Evolutionary conservation across 495 filamentous ascomycete genomes (phyloP).

Genomic region (Neurospora tetrasperma): DNA sequence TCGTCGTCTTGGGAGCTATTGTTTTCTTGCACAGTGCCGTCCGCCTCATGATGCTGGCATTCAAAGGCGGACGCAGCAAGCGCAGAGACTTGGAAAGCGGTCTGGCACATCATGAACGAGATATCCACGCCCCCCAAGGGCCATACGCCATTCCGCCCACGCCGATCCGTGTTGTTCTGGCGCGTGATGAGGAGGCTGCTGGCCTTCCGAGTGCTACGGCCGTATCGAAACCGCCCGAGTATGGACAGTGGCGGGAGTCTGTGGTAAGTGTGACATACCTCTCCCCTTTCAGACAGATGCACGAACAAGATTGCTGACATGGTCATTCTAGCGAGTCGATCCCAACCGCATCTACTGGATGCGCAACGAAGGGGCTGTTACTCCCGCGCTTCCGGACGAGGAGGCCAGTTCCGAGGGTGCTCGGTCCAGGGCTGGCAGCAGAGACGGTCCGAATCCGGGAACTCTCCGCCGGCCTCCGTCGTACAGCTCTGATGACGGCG

Average conservation of each 20-base stretch:
- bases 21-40: constrained; percentile 72
- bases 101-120: background rate
- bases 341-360: constrained; percentile 75
- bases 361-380: constrained; percentile 36
- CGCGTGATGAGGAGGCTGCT: constrained; percentile 51
- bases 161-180: constrained; percentile 53
- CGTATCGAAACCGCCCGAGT: constrained; percentile 70
- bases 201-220: constrained; percentile 41
- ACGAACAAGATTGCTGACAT: background rate
- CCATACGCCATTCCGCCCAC: constrained; percentile 47
- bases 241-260: constrained; percentile 73
- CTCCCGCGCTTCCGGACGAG: background rate
- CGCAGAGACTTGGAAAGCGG: constrained; percentile 10
- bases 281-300: no score
- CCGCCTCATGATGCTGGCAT: constrained; percentile 55
- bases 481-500: constrained; percentile 61
- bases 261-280: constrained; percentile 48
- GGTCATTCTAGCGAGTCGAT: constrained; percentile 50
- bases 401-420: background rate
- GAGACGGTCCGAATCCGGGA: background rate
- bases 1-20: constrained; percentile 61
- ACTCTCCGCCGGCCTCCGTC: constrained; percentile 49
- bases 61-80: constrained; percentile 25
- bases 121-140: constrained; percentile 13
- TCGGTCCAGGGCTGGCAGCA: constrained; percentile 8